phyloP scores from a whole-genome alignment of 257 asterid species.

The Paulownia fortunei region DNA sequence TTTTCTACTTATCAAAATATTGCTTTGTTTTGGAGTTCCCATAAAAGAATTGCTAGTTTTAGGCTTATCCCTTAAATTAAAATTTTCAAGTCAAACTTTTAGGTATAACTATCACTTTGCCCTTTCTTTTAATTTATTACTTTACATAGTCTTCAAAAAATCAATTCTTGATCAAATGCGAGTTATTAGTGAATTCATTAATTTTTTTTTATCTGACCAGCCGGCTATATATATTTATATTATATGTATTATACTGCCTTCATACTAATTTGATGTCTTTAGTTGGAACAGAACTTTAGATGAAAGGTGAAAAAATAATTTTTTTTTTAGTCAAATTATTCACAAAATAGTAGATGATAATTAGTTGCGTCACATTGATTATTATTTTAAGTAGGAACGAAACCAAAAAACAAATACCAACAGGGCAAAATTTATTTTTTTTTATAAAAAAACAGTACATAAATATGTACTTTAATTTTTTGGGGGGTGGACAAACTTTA shows the following conservation, averaged over 20 bases:
- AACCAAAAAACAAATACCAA: too few species aligned
- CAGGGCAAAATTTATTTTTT: too few species aligned
- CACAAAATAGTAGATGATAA: too few species aligned
- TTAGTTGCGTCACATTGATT: too few species aligned
- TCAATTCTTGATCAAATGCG: conserved; percentile 27
- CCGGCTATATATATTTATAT: not conserved
- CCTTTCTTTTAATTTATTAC: not conserved
- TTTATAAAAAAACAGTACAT: too few species aligned
- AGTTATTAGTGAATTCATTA: not conserved
- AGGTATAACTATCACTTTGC: conserved; percentile 23
- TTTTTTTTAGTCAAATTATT: too few species aligned
- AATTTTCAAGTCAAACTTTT: conserved; percentile 16
- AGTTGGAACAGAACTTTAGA: not conserved
- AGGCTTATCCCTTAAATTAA: not conserved
- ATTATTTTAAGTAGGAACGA: too few species aligned
- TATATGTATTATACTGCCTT: not conserved
- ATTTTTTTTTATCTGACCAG: not conserved
- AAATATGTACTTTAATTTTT: too few species aligned
- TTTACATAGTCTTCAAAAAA: not conserved
- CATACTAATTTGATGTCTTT: not conserved
- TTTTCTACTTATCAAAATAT: not conserved
- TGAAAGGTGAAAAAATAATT: too few species aligned
- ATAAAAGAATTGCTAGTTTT: not conserved
- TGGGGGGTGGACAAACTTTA: too few species aligned
- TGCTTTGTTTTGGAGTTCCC: not conserved